Base-by-base conservation (phyloP, 495 filamentous ascomycete genomes). In the Penicillium pancosmium region DNA sequence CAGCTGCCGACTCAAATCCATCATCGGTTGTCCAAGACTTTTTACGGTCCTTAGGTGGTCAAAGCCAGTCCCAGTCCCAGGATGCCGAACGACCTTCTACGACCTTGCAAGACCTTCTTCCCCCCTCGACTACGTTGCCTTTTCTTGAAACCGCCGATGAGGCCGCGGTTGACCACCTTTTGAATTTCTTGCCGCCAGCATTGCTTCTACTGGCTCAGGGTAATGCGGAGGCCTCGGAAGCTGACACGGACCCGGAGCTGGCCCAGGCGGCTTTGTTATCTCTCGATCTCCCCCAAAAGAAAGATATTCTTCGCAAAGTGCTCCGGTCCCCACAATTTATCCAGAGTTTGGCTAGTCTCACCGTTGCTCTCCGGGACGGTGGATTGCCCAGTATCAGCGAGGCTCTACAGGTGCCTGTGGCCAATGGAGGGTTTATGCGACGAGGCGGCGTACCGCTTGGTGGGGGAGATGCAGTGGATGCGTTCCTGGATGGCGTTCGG, bases 271-370 rank as follows among this genome's bases (percentile, higher is more conserved):
- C 89, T 13, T 82, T 90, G 47, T 78, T 88, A 57, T 87, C 88
- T n/a, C 82, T 96, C 62, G 88, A 84, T 53, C 68, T 86, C 9
- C 80, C 80, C 7, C 88, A 97, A 70, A 97, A 97, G 81, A 89
- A 86, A 65, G 82, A 86, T 6, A 86, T 97, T 3, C 70, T 99
- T 19, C 84, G 84, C 71, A 87, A 86, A 62, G 92, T 97, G 15
- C 76, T 98, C n/a, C 86, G 89, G 52, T 92, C 88, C 61, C 94
- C 94, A 34, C 94, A 98, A 64, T 92, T 99, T 66, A 82, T 81
- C 52, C 94, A 99, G 69, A 93, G 91, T 63, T 72, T 96, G 35
- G 82, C 86, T 0, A 92, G 89, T 64, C 74, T 98, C 59, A 96
- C 92, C 1, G 82, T 89, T 68, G 94, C 94, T 21, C 79, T 99